A percentile compares a stretch with the other conserved stretches of the same genome.
phyloP scores from a whole-genome alignment of 139 green algal genomes.

The Ettlia oleoabundans region DNA sequence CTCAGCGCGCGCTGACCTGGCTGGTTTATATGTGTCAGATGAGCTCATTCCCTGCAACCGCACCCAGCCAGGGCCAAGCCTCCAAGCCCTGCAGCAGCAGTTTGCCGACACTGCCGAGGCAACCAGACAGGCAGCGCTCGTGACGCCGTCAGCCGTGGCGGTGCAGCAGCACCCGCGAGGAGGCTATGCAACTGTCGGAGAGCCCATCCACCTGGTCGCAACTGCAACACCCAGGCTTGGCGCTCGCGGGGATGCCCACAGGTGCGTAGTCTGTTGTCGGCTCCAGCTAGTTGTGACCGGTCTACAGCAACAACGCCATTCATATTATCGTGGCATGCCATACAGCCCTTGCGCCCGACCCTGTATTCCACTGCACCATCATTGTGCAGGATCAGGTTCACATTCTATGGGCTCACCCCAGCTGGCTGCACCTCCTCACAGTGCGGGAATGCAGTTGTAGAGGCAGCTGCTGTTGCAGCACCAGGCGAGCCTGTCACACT shows the following conservation, averaged over 20 bases:
- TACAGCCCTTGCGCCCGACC: background rate
- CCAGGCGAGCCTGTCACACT: background rate
- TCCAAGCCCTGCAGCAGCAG: background rate
- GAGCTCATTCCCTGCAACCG: background rate
- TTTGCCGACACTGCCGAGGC: background rate
- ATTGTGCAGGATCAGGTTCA: background rate
- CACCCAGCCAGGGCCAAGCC: background rate
- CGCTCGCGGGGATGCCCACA: too few species aligned
- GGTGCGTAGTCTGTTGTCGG: too few species aligned
- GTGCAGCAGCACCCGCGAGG: background rate
- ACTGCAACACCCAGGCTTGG: too few species aligned
- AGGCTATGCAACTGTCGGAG: background rate
- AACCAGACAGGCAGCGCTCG: background rate
- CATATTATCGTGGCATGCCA: too few species aligned
- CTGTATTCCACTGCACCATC: background rate
- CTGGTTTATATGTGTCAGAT: background rate
- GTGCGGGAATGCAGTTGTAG: background rate
- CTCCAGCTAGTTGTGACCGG: too few species aligned
- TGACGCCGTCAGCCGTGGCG: background rate
- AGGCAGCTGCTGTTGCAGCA: background rate
- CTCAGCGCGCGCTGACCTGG: background rate
- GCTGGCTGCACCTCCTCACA: background rate
- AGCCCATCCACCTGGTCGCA: too few species aligned
- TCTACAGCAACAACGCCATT: too few species aligned
- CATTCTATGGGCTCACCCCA: slow-evolving; percentile 8